A percentile compares a stretch with the other conserved stretches of the same genome.
Evolutionary conservation across 2,329 filamentous ascomycete species (phyloP).

Genomic region (Ophiostoma quercus): DNA sequence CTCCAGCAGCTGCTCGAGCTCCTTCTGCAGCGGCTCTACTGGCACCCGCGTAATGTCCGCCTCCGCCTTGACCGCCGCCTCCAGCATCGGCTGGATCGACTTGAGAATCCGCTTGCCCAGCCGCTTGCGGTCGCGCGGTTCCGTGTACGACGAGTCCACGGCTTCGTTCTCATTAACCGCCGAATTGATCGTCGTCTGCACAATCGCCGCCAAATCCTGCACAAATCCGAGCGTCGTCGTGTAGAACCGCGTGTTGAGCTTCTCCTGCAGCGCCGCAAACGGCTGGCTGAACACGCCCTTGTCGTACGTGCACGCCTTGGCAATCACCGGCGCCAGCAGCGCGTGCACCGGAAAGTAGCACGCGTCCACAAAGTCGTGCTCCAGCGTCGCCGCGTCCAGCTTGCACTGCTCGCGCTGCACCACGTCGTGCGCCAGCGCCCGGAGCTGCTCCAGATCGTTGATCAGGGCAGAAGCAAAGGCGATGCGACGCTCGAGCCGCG

Average conservation of each 20-base stretch:
- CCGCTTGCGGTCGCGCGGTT: conserved; percentile 75
- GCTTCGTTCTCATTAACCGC: conserved; percentile 30
- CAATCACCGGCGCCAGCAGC: conserved; percentile 69
- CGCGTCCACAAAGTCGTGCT: conserved; percentile 75
- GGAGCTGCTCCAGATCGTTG: conserved; percentile 71
- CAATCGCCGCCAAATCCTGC: conserved; percentile 51
- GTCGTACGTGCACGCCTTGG: conserved; percentile 68
- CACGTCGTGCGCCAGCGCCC: conserved; percentile 62
- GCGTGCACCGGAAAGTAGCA: conserved; percentile 87
- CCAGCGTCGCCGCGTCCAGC: conserved; percentile 67
- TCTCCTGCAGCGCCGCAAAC: conserved; percentile 46
- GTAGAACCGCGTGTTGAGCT: conserved; percentile 53
- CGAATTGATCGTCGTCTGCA: conserved; percentile 48
- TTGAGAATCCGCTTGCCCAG: conserved; percentile 88
- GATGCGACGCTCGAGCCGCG: conserved; percentile 73
- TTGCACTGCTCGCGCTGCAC: conserved; percentile 74
- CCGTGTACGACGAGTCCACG: conserved; percentile 41
- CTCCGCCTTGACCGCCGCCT: conserved; percentile 72
- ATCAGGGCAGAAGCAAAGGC: conserved; percentile 77
- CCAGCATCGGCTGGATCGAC: conserved; percentile 69
- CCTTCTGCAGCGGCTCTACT: conserved; percentile 63
- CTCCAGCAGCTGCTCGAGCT: conserved; percentile 69
- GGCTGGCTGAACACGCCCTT: conserved; percentile 55
- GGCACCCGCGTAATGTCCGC: conserved; percentile 70
- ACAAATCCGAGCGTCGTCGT: conserved; percentile 54